Evolutionary conservation across 345 rosid genomes (phyloP), one percentile per base, ranked within the genome.

Genomic region (Populus davidiana): DNA sequence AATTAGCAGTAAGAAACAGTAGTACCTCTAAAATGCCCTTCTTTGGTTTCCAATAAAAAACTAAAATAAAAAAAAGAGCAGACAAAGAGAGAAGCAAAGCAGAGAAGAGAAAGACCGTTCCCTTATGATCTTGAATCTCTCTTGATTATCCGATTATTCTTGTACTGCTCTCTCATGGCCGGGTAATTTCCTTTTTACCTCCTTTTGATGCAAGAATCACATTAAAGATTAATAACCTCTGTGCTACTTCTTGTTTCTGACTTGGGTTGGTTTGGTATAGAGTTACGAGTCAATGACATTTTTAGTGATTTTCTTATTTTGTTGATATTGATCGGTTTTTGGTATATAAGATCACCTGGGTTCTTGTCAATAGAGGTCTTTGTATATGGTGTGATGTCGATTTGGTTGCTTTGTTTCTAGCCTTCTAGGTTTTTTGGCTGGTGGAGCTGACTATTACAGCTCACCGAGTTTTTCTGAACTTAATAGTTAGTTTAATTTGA

Each of bases 141-240:
- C 31, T 59, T 59, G 68, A 39, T 52, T 67, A 36, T 13, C 66
- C 62, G 17, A 61, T 77, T 69, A 21, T 56, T 52, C 39, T 38
- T 50, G 17, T 21, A 5, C 61, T 18, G 12, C 52, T 35, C 77
- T 79, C 47, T 44, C 20, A 79, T 79, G 81, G 67, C 81, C 44
- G 77, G 78, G 81, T 68, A 79, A 73, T 35, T 21, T 56, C 70
- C 59, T 73, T 39, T 62, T 39, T 12, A 10, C 3, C 20, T 27
- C n/a, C 8, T n/a, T 77, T 17, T 20, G 9, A 20, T 21, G 21
- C 38, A 50, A 72, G 29, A 44, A 77, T 67, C 43, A 8, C 43
- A 35, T 49, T 72, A 8, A 18, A 18, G 23, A 52, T 20, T 21
- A 10, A 52, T 52, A 59, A 10, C 23, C 29, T 59, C 11, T 59